Conservation (phyloP, 768 basidiomycete species). For the Boletus eberwhitei region DNA sequence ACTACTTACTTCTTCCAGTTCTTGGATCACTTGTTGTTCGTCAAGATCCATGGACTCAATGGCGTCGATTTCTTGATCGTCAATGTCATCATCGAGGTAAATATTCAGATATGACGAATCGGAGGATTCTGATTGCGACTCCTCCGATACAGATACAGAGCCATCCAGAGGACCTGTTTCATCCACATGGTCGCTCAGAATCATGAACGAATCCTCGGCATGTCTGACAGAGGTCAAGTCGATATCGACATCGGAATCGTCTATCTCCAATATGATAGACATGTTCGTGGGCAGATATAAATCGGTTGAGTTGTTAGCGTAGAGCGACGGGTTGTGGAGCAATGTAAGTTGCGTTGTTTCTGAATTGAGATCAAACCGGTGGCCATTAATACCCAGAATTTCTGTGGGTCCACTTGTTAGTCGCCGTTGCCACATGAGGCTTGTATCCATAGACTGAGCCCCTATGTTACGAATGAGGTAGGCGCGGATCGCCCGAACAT, state of each 20-base stretch:
- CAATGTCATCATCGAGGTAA: constrained; percentile 9
- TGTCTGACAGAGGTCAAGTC: constrained; percentile 1
- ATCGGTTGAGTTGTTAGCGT: background rate
- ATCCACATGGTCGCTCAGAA: background rate
- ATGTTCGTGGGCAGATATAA: background rate
- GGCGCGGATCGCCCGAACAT: constrained; percentile 15
- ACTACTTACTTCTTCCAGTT: constrained; percentile 16
- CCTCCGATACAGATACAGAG: constrained; percentile 1
- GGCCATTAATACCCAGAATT: constrained; percentile 4
- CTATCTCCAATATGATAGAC: constrained; percentile 17
- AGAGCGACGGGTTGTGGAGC: background rate
- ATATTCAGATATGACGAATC: constrained; percentile 21
- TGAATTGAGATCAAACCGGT: background rate
- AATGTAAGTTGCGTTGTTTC: background rate
- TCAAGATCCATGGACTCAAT: constrained; percentile 15
- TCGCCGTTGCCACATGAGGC: constrained; percentile 6
- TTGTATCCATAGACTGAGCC: background rate
- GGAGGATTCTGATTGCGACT: constrained; percentile 14
- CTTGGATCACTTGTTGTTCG: constrained; percentile 5
- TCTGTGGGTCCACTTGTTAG: constrained; percentile 18
- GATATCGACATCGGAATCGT: constrained; percentile 4
- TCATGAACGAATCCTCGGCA: constrained; percentile 11
- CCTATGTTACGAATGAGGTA: background rate
- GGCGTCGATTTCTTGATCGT: constrained; percentile 13
- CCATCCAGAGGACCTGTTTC: constrained; percentile 1